Evolutionary conservation across 2,329 filamentous ascomycete species (phyloP), one percentile per base, ranked within the genome.

Genomic region (Aspergillus candidus): DNA sequence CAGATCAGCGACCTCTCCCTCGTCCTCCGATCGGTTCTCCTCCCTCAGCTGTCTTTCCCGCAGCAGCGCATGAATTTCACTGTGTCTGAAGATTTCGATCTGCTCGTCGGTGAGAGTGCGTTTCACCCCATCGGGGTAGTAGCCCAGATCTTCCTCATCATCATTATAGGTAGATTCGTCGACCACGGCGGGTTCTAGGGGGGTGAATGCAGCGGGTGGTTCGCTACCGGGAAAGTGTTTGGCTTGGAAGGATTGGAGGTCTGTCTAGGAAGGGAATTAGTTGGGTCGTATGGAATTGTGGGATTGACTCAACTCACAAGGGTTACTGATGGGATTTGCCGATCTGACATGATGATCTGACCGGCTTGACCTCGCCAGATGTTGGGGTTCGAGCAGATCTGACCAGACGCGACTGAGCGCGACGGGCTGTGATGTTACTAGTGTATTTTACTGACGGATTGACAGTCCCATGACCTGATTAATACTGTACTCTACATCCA

Each of bases 61-160:
- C 18, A 86, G 71, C 32, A 94, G 71, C 11, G 79, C 69, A 59
- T 93, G 83, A 15, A 94, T 77, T 65, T 97, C 91, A 2, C 86
- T 91, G 61, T 94, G 88, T 49, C 90, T 78, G 63, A 96, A 96
- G 49, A 95, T 91, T 41, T 80, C 80, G 54, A 96, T 88, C 70
- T 96, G 87, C 55, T 89, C 86, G 59, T 96, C 87, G 8, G 90
- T 96, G 56, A 97, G 73, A 13, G 89, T 95, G 33, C 91, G 84
- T 62, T 93, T 93, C 49, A 82, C 80, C 3, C 91, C 90, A 59
- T 97, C 90, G 1, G 78, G 68, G 55, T 97, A 97, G 65, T 88
- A 91, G 13, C 89, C 91, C 12, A 96, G 72, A 1, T 71, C 80
- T 58, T 87, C 84, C 13, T 67, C 58, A 5, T 67, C 63, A 5